Base-by-base conservation (phyloP, 495 filamentous ascomycete genomes). In the Arthonia radiata region DNA sequence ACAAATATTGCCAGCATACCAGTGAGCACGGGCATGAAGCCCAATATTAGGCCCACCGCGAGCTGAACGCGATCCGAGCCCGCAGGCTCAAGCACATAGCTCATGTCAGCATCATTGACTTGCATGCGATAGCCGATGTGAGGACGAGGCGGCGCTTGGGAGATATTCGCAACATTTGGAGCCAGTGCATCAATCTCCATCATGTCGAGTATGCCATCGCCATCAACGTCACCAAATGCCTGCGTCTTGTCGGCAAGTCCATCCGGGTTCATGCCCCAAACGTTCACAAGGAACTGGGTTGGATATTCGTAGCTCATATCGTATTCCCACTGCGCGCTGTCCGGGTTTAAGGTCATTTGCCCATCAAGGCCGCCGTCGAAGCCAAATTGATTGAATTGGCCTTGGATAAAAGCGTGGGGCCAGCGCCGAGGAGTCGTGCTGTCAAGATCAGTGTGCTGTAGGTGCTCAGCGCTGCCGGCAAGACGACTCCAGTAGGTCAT, bases 231-330 rank as follows among this genome's bases (percentile, higher is more conserved):
- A 17, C 68, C 68, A 28, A 53, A 59, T 3, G 70, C 50, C 17
- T 48, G 56, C 10, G 55, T 56, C 26, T 63, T 46, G 34, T 74
- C 68, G 2, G 70, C 68, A 35, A 62, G 47, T 10, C 67, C 65
- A 42, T 72, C 59, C 0, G 57, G 56, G 35, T 74, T 67, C 35
- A 71, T 64, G 21, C 70, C 70, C 70, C 70, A 76, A 2, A 64
- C 50, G 35, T 72, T 76, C 31, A 74, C 46, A 32, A 70, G 64
- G 33, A 67, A 66, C 22, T 55, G 46, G 8, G 59, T 54, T 7
- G 70, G 70, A 57, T 59, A 74, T 35, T 76, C 70, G 3, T 58
- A 47, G 58, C 71, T 59, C 35, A 67, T 66, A 27, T 64, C 50
- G 38, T 61, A 57, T 12, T 56, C 48, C 70, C 70, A 76, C 4